Base-by-base conservation (phyloP, 129 eudicot species). In the Centella asiatica region DNA sequence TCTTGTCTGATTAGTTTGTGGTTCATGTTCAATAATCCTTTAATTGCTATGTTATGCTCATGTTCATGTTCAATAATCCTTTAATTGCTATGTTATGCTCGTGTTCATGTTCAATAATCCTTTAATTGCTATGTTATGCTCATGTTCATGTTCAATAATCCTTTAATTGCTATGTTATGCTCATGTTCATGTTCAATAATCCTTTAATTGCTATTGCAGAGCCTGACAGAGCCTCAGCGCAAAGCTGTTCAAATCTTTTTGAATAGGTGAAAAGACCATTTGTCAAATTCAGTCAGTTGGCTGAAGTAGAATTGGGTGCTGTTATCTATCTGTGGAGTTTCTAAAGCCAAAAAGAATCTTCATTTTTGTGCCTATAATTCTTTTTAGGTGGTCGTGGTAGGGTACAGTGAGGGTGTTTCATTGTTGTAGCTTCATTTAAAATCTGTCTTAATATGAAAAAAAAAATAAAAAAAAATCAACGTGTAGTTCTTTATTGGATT, bases 181-280 rank as follows among this genome's bases (percentile, higher is more conserved):
- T n/a, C n/a, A n/a, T n/a, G n/a, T n/a, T n/a, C n/a, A n/a, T 24
- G 63, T 48, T 36, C 40, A 47, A 37, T 4, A 15, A 39, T 36
- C 13, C 19, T 2, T 55, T 46, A 6, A 34, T 66, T 50, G 14
- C 13, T 31, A 39, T 48, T 78, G 75, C 88, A 85, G 94, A 81
- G 77, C 77, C 76, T 85, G 76, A 79, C 94, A 33, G 82, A 73
- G 32, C 60, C 88, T 68, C 88, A 81, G 78, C 75, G 60, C 48
- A 72, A 71, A 67, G 85, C 88, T 60, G 65, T 81, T 61, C 79
- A 85, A 78, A 72, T 70, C 79, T 79, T 80, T 59, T 26, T 84
- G 69, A 74, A 62, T 47, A 70, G 52, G 47, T 80, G 72, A 78
- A 44, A 54, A 12, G 5, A 8, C n/a, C 19, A 14, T 59, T 59